Base-by-base conservation (phyloP, 768 basidiomycete genomes). In the Mycena belliarum region DNA sequence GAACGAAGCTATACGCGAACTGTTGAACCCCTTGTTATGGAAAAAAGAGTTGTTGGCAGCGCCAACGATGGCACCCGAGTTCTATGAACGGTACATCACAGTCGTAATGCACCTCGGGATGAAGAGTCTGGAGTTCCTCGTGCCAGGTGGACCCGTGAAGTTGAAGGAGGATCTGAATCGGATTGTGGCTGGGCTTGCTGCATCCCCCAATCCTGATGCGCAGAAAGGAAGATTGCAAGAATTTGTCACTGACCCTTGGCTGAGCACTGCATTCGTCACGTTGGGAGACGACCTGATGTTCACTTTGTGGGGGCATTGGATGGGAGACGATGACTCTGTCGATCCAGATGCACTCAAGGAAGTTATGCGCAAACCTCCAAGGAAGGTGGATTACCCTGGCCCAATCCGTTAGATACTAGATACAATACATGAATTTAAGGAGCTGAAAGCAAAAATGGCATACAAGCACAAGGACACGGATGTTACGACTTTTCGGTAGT, bases 21-120 rank as follows among this genome's bases (percentile, higher is more conserved):
- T 59, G n/a, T 14, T 63, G 1, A 7, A 24, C 6, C 4, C 15
- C 23, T 29, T 20, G 23, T 6, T 14, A 21, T 63, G 61, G 61
- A 15, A 52, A 12, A 11, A 8, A 5, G 29, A 18, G 41, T 20
- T 63, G 52, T 2, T 2, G 15, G 21, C 15, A 11, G 7, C 23
- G 21, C n/a, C 40, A 32, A 12, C 12, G 29, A 12, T 12, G 7
- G 29, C 29, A 32, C 12, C 33, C 16, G 33, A 35, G 12, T 14
- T 35, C 4, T 14, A 15, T 15, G 33, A 35, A 14, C 33, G 12
- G 16, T 55, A 16, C n/a, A 29, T 48, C 14, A 28, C 18, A 7
- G 42, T 24, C 14, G 57, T 43, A 16, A 63, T 58, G 57, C 61
- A 63, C 38, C 20, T 55, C 43, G 61, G 61, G 11, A 20, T 55